Evolutionary conservation across 2,329 filamentous ascomycete genomes (phyloP), one percentile per base, ranked within the genome.

Genomic region (Dothideomycetidae sp.): DNA sequence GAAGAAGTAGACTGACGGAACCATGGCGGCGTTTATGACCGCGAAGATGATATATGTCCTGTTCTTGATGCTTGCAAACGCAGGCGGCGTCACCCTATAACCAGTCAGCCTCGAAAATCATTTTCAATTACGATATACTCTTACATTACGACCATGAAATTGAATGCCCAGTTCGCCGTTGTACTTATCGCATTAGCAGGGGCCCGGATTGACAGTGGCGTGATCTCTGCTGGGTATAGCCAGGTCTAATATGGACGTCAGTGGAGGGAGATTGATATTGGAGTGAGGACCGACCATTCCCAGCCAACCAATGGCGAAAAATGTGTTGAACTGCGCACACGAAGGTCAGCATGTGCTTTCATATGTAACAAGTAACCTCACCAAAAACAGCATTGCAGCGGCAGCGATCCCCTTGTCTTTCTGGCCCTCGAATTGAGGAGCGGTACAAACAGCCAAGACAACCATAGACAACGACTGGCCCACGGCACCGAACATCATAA

Each of bases 401-500:
- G 45, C 43, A 10, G 38, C 36, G 14, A 46, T 40, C 31, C 46
- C 46, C 11, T 19, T 36, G 14, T 39, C 16, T n/a, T n/a, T 10
- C 13, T 36, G 17, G 15, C 16, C 23, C 7, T 17, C 18, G n/a
- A 26, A 26, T 26, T 26, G 21, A 15, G 36, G 35, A 5, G n/a
- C 31, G 10, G 37, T 41, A 4, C 50, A 48, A 10, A 50, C 50
- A 5, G 49, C 53, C 5, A 54, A 42, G 10, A 56, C 43, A 5
- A 44, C 45, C 51, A 54, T 55, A 4, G 50, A 56, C 4, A 43
- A 39, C 10, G 44, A 39, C 36, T 44, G 41, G 3, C 74, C 74
- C 21, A 70, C 58, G 0, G 73, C 72, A 37, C 78, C 78, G 44
- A 81, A 71, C 12, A 84, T 58, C 76, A 85, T 83, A 42, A 84